A percentile compares a stretch with the other conserved stretches of the same genome.
These are phyloP conservation scores for Breviolum minutum DNA, from an alignment of 73 alveolate species.

Conservation along the genomic window DNA sequence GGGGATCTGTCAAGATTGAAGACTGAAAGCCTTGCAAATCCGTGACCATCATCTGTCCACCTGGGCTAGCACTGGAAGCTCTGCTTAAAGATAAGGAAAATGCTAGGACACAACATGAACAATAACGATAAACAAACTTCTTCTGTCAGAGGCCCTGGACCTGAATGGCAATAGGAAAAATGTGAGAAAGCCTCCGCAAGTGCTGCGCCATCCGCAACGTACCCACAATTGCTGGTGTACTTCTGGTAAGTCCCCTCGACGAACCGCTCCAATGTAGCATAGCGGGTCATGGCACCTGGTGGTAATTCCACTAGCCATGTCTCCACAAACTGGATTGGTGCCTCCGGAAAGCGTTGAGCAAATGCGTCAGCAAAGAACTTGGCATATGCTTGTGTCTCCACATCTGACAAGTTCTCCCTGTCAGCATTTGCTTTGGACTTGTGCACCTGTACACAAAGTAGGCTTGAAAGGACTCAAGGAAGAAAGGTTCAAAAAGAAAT, in stretches of 20 bases:
- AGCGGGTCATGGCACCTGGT: neutral
- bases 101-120: neutral
- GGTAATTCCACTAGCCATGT: constrained; percentile 1
- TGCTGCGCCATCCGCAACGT: neutral
- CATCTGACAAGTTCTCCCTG: neutral
- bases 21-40: constrained; percentile 32
- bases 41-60: constrained; percentile 51
- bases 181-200: constrained; percentile 48
- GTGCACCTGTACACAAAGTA: neutral
- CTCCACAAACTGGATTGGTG: constrained; percentile 44
- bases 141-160: neutral
- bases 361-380: constrained; percentile 14
- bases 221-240: constrained; percentile 61
- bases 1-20: constrained; percentile 49
- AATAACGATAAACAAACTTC: neutral
- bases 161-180: constrained; percentile 9
- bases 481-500: too few species aligned
- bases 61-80: neutral
- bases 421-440: neutral
- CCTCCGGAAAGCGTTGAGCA: constrained; percentile 6
- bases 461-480: too few species aligned
- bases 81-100: too few species aligned
- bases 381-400: constrained; percentile 36
- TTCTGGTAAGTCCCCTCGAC: constrained; percentile 15
- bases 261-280: constrained; percentile 38